Evolutionary conservation across 768 basidiomycete genomes (phyloP).

Genomic region (Mycena epipterygia): DNA sequence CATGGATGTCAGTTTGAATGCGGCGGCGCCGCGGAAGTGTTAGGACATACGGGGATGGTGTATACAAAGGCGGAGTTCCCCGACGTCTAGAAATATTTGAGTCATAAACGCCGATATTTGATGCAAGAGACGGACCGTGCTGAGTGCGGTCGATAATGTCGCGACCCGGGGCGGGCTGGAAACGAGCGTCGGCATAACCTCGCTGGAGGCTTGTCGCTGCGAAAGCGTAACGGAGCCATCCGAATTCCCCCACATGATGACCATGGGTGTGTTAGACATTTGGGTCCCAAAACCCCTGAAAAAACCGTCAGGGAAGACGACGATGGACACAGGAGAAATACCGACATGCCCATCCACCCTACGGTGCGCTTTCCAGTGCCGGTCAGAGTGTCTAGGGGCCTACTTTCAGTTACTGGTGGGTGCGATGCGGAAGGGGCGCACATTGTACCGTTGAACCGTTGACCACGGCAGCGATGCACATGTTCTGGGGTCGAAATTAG

Average conservation of each 20-base stretch:
- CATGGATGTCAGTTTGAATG: neutral
- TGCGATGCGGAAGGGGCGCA: slow-evolving; percentile 37
- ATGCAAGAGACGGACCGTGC: slow-evolving; percentile 50
- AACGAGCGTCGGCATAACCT: slow-evolving; percentile 71
- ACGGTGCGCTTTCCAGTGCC: slow-evolving; percentile 54
- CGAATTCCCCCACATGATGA: slow-evolving; percentile 79
- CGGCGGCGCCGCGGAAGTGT: slow-evolving; percentile 1
- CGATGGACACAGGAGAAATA: slow-evolving; percentile 5
- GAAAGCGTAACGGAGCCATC: slow-evolving; percentile 76
- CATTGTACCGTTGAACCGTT: slow-evolving; percentile 62
- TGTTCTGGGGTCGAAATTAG: slow-evolving; percentile 46
- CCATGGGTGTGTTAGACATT: slow-evolving; percentile 75
- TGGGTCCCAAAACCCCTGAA: slow-evolving; percentile 69
- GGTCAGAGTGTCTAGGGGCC: slow-evolving; percentile 59
- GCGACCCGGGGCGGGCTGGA: slow-evolving; percentile 66
- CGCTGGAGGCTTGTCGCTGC: slow-evolving; percentile 66
- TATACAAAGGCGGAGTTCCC: slow-evolving; percentile 64
- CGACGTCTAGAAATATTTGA: slow-evolving; percentile 48
- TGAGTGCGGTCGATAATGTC: slow-evolving; percentile 50
- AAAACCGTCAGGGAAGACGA: slow-evolving; percentile 1
- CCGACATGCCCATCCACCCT: slow-evolving; percentile 77
- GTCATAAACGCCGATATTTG: neutral
- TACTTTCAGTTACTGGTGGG: neutral
- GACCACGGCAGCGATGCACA: slow-evolving; percentile 63
- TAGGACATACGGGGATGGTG: slow-evolving; percentile 60